Percentiles rank a stretch among this genome's conserved stretches.
These are phyloP conservation scores for Nemania sp. DNA, from an alignment of 2,329 filamentous ascomycete species.

Conservation along the genomic window DNA sequence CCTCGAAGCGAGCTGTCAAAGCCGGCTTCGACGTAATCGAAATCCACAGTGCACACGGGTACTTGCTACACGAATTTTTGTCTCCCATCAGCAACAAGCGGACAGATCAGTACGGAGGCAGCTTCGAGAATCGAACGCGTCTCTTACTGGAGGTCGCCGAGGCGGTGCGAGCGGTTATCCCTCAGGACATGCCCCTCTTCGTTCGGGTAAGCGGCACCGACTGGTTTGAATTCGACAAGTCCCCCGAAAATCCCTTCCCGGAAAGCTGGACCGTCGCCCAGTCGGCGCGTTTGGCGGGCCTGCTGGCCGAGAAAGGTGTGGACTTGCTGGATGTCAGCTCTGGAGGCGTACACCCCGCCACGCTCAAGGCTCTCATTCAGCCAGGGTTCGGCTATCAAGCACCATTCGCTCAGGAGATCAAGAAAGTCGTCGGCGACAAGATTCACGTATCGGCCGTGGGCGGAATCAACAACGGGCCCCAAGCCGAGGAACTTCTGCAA, in stretches of 20 bases:
- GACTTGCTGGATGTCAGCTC: constrained; percentile 72
- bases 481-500: constrained; percentile 54
- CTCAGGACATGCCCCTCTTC: constrained; percentile 67
- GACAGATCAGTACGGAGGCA: constrained; percentile 69
- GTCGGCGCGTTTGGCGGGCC: constrained; percentile 60
- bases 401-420: constrained; percentile 66
- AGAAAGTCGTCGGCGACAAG: constrained; percentile 67
- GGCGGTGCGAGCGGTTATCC: constrained; percentile 63
- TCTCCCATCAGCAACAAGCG: constrained; percentile 72
- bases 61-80: constrained; percentile 72
- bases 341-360: constrained; percentile 59
- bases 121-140: constrained; percentile 72
- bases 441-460: constrained; percentile 60
- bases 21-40: constrained; percentile 68
- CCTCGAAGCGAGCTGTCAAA: constrained; percentile 43
- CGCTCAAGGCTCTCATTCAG: constrained; percentile 50
- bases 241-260: constrained; percentile 36
- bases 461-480: constrained; percentile 49
- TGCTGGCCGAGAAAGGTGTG: constrained; percentile 65
- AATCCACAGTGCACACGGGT: constrained; percentile 80
- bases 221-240: constrained; percentile 68
- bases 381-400: constrained; percentile 67
- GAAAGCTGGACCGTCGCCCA: constrained; percentile 68
- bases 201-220: constrained; percentile 70
- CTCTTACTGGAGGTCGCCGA: constrained; percentile 71